Evolutionary conservation across 2,329 filamentous ascomycete genomes (phyloP).

Genomic region (Cadophora luteo-olivacea): DNA sequence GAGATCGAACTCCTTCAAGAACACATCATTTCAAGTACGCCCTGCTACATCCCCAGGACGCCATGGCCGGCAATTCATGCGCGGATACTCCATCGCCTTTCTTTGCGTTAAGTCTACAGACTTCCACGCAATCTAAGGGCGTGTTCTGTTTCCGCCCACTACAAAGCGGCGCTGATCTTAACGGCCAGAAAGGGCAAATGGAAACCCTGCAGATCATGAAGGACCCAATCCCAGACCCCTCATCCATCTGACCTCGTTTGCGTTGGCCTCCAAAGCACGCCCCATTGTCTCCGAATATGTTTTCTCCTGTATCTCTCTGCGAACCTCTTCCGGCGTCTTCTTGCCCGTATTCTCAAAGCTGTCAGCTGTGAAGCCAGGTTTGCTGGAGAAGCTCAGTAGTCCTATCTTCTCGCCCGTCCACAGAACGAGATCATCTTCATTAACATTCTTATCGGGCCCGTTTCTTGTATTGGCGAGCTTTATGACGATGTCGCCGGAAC

Average conservation of each 20-base stretch:
- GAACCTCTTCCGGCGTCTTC: conserved; percentile 52
- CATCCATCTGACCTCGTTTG: conserved; percentile 38
- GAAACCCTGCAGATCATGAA: conserved; percentile 15
- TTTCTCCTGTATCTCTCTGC: conserved; percentile 61
- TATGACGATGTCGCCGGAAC: conserved; percentile 75
- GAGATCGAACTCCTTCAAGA: background rate
- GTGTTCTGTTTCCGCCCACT: background rate
- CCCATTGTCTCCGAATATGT: conserved; percentile 76
- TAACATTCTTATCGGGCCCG: conserved; percentile 46
- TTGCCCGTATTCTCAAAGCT: conserved; percentile 55
- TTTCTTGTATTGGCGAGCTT: conserved; percentile 69
- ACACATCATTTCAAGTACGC: background rate
- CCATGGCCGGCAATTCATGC: background rate
- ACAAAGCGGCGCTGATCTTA: background rate
- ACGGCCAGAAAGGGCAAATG: background rate
- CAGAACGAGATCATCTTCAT: conserved; percentile 74
- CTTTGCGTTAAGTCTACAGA: background rate
- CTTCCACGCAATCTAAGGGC: conserved; percentile 1
- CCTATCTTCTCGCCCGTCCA: conserved; percentile 91
- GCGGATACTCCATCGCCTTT: background rate
- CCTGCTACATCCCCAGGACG: background rate
- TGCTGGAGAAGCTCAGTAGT: conserved; percentile 67
- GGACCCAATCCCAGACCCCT: conserved; percentile 31
- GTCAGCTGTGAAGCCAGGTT: conserved; percentile 54
- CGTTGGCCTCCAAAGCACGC: conserved; percentile 73